Conservation (phyloP, 2,329 filamentous ascomycete species). For the Aspergillus sp. region DNA sequence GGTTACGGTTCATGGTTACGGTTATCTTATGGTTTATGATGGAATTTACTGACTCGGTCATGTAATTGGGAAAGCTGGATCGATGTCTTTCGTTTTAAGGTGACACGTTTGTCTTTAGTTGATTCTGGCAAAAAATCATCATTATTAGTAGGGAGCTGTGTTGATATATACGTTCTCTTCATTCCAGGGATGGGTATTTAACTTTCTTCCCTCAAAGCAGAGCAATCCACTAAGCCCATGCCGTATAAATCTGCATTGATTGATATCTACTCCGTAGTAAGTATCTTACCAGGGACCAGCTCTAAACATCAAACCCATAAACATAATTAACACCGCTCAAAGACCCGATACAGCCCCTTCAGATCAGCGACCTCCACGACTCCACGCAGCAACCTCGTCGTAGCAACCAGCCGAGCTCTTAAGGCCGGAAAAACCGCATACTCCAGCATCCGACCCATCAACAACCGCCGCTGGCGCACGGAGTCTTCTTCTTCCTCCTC, state of each 20-base stretch:
- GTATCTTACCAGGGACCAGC: too few species aligned
- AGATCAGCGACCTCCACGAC: slow-evolving; percentile 84
- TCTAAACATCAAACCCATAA: neutral
- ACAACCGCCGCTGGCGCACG: slow-evolving; percentile 48
- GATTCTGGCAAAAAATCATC: neutral
- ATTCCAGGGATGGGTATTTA: too few species aligned
- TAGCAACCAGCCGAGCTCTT: slow-evolving; percentile 72
- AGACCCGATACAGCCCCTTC: slow-evolving; percentile 87
- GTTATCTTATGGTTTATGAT: neutral
- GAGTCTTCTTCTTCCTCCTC: slow-evolving; percentile 38
- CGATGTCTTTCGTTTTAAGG: neutral
- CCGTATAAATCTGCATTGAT: too few species aligned
- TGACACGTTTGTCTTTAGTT: neutral
- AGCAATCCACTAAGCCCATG: too few species aligned
- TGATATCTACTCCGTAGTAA: too few species aligned
- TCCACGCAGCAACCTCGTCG: slow-evolving; percentile 64
- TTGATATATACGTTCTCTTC: too few species aligned
- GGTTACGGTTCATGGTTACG: neutral
- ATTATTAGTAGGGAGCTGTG: too few species aligned
- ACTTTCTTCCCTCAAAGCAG: too few species aligned
- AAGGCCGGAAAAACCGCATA: slow-evolving; percentile 85
- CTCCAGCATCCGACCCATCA: slow-evolving; percentile 70
- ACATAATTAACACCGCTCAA: slow-evolving; percentile 72
- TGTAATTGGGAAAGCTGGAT: neutral
- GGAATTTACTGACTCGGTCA: neutral